phyloP scores from a whole-genome alignment of 2,329 filamentous ascomycete genomes.

The Colletotrichum costaricense region DNA sequence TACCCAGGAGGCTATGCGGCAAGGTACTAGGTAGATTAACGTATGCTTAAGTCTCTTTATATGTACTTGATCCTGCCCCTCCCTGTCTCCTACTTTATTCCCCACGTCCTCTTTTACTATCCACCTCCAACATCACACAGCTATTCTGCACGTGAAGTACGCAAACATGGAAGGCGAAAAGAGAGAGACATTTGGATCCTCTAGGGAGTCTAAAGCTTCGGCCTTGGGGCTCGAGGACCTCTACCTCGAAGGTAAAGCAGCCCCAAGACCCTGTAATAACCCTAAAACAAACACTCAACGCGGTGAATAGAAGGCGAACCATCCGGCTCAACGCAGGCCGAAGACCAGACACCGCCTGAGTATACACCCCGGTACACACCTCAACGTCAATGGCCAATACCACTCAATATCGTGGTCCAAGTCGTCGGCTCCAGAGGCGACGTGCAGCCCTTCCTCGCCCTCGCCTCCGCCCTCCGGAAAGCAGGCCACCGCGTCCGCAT shows the following conservation, averaged over 20 bases:
- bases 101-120: background rate
- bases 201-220: constrained; percentile 17
- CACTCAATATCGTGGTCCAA: constrained; percentile 65
- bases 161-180: constrained; percentile 7
- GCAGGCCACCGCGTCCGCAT: constrained; percentile 62
- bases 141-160: background rate
- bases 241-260: constrained; percentile 7
- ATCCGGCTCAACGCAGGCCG: background rate
- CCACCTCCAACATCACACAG: background rate
- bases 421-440: constrained; percentile 65
- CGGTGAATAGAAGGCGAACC: constrained; percentile 15
- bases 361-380: constrained; percentile 7
- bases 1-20: background rate
- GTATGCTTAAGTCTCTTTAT: constrained; percentile 18
- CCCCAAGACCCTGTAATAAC: background rate
- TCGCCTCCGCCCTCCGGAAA: constrained; percentile 59
- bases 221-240: constrained; percentile 15
- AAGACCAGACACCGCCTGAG: constrained; percentile 12
- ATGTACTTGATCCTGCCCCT: too few species aligned
- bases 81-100: background rate
- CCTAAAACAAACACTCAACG: background rate
- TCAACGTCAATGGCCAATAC: constrained; percentile 13
- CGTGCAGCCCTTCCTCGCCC: constrained; percentile 66
- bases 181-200: background rate
- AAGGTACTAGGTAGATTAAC: background rate